Base-by-base conservation (phyloP, 345 rosid species). In the Reutealis trisperma region DNA sequence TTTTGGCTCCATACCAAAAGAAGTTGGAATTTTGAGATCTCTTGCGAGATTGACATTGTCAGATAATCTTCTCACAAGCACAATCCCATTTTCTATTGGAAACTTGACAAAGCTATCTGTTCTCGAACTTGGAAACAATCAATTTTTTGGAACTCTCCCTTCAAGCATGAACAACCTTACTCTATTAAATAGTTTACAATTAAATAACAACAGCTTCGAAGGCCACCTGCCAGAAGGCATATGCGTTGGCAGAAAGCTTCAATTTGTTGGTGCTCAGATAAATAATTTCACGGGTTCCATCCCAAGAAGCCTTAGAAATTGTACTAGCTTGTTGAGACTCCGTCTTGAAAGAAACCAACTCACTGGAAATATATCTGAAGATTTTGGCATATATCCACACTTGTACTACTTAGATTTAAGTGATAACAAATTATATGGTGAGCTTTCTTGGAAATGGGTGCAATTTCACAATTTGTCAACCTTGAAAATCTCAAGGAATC, bases 261-360 rank as follows among this genome's bases (percentile, higher is more conserved):
- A 2, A 51, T 2, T 6, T 0, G 47, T 75, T 8, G 1, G 61
- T 7, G 65, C 57, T 0, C 0, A 3, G 0, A 25, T 45, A 30
- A 85, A 82, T 24, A 5, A 64, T 47, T 54, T 85, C 15, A 24
- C 22, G 0, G 86, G 84, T 1, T 65, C 45, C 1, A 45, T 85
- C 11, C 79, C 81, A 0, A 1, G n/a, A 61, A 61, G 75, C 67
- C 24, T 82, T 34, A 72, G 24, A 51, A 80, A 85, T 7, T 82
- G 83, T 22, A 60, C 47, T 0, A 72, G 74, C 5, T 69, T 84
- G 21, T 0, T 8, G 25, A 74, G 74, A 67, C 13, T 75, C 18
- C 19, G 52, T 3, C 78, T 75, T 63, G 70, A 75, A 3, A 14
- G 21, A 6, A 75, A 75, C 52, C 71, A 65, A 55, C 59, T 75